Base-by-base conservation (phyloP, 164 flowering plant species). In the Tetracentron sinense region DNA sequence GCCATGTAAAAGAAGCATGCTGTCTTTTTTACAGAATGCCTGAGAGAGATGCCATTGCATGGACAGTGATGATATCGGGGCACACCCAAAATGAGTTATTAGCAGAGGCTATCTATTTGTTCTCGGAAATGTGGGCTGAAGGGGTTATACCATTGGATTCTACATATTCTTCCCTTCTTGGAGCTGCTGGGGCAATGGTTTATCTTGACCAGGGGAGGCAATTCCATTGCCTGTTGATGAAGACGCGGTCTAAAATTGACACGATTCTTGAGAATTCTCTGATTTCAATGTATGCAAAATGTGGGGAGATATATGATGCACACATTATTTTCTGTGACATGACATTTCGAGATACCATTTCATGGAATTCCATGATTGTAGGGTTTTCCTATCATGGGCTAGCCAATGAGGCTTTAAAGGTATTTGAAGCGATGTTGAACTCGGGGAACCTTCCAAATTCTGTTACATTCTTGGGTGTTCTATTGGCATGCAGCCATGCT, bases 281-380 rank as follows among this genome's bases (percentile, higher is more conserved):
- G 58, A 63, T 85, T 56, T 76, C 85, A 14, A 82, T 85, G 86
- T 82, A 85, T 63, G 79, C 84, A 42, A 85, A 85, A 65, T 82
- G 86, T 54, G 86, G 86, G 61, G 74, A 71, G 49, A 64, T 83
- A 27, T 56, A 71, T 30, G 75, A 72, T 48, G 83, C 86, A 15
- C 61, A 62, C 20, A 20, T 21, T 0, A 46, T 79, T 42, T 87
- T 85, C 68, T 66, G 71, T 35, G 19, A 42, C 48, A 82, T 79
- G 84, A 49, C 12, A 1, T 33, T 8, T 30, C 67, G 77, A 21
- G 88, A 87, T 72, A 27, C 69, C 46, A 61, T 87, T 59, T 79
- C 88, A 7, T 90, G 93, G 96, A 90, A 78, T 69, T 77, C 83
- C 50, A 84, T 84, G 76, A 78, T 82, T n/a, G 59, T 78, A 66